Conservation (phyloP, 1,284 basidiomycete species). For the Fomitopsis betulina region DNA sequence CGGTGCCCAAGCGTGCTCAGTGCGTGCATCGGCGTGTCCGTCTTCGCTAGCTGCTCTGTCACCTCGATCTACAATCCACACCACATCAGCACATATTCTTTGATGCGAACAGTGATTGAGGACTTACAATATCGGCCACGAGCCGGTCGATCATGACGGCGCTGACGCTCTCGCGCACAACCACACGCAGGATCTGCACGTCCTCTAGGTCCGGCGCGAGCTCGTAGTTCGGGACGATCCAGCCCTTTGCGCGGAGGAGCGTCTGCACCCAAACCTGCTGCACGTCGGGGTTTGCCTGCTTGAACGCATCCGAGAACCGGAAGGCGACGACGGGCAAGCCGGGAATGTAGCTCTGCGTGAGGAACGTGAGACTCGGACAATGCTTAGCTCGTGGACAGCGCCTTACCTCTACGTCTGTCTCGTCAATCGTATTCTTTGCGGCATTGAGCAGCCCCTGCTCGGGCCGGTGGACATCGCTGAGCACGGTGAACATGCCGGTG, state of each 20-base stretch:
- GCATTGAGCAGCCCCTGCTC: slow-evolving; percentile 25
- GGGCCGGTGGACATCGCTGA: slow-evolving; percentile 67
- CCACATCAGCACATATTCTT: neutral
- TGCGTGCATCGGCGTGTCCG: slow-evolving; percentile 45
- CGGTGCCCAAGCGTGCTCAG: slow-evolving; percentile 38
- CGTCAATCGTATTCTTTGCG: slow-evolving; percentile 32
- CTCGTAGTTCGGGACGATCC: slow-evolving; percentile 89
- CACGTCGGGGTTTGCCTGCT: slow-evolving; percentile 63
- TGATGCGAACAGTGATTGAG: neutral
- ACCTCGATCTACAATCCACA: slow-evolving; percentile 45
- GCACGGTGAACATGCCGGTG: slow-evolving; percentile 70
- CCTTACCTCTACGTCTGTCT: slow-evolving; percentile 52
- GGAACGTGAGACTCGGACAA: too few species aligned
- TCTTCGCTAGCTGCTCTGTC: slow-evolving; percentile 46
- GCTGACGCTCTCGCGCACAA: slow-evolving; percentile 74
- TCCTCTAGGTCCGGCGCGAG: slow-evolving; percentile 67
- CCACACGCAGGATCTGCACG: slow-evolving; percentile 82
- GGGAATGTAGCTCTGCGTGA: slow-evolving; percentile 56
- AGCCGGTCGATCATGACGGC: slow-evolving; percentile 63
- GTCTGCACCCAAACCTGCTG: slow-evolving; percentile 91
- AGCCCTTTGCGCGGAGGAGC: slow-evolving; percentile 71
- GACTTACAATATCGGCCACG: slow-evolving; percentile 55
- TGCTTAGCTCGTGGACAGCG: neutral
- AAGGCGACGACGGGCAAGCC: slow-evolving; percentile 92
- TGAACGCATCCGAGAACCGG: slow-evolving; percentile 81